phyloP scores from a whole-genome alignment of 2,329 filamentous ascomycete genomes.

The Colletotrichum agaves region DNA sequence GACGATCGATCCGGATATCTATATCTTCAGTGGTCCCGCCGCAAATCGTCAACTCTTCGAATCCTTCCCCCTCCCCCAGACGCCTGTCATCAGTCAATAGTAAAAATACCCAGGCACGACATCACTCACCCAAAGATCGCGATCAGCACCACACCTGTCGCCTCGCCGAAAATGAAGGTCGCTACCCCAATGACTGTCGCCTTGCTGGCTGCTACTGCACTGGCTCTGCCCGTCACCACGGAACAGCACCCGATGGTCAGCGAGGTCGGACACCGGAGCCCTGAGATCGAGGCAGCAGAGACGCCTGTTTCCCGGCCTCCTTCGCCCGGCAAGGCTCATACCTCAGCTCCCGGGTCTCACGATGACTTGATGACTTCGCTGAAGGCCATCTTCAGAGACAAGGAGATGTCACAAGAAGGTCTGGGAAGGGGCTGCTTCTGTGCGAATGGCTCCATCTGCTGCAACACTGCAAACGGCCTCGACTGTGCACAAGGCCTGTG shows the following conservation, averaged over 20 bases:
- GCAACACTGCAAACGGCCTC: slow-evolving; percentile 39
- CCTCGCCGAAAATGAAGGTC: slow-evolving; percentile 13
- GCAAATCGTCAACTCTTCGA: not conserved
- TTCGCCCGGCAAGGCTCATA: not conserved
- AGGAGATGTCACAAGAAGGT: slow-evolving; percentile 8
- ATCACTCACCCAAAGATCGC: not conserved
- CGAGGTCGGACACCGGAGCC: not conserved
- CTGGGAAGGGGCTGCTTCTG: slow-evolving; percentile 42
- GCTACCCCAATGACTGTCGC: not conserved
- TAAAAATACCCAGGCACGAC: too few relatives aligned
- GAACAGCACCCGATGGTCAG: slow-evolving; percentile 19
- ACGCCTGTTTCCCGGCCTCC: not conserved
- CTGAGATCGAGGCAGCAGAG: not conserved
- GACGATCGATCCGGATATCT: not conserved
- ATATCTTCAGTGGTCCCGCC: not conserved
- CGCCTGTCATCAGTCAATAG: not conserved
- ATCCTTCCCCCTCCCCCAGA: too few relatives aligned
- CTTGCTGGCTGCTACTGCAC: slow-evolving; percentile 1
- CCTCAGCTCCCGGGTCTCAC: not conserved
- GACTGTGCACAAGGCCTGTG: slow-evolving; percentile 45
- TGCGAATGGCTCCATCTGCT: slow-evolving; percentile 44
- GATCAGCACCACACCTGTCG: not conserved
- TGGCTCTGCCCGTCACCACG: slow-evolving; percentile 17
- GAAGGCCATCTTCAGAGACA: slow-evolving; percentile 11
- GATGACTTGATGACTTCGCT: slow-evolving; percentile 12